Conservation (phyloP, 768 basidiomycete genomes). For the Mycena polygramma region DNA sequence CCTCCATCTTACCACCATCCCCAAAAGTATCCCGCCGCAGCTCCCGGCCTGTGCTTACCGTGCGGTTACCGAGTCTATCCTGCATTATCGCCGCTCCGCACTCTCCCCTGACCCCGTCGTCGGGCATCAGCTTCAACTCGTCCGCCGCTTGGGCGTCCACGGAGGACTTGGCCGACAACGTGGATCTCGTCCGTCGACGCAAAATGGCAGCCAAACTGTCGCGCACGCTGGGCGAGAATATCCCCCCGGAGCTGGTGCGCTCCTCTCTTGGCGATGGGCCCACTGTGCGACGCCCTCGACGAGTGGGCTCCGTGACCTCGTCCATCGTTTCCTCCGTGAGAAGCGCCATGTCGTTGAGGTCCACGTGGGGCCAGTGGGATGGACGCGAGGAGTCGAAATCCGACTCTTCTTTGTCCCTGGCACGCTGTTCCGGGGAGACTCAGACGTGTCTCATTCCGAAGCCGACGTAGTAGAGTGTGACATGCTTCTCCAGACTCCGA, state of each 20-base stretch:
- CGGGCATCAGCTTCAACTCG: constrained; percentile 4
- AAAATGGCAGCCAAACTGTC: constrained; percentile 72
- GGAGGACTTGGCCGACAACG: neutral
- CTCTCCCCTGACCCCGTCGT: neutral
- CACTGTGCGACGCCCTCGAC: neutral
- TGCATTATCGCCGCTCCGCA: neutral
- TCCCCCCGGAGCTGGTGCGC: constrained; percentile 67
- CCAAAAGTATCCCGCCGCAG: neutral
- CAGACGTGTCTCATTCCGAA: neutral
- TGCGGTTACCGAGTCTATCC: neutral
- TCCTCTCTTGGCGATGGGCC: neutral
- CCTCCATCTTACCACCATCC: neutral
- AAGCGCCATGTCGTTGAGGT: neutral
- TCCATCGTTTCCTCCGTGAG: too few species aligned
- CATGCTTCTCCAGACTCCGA: too few species aligned
- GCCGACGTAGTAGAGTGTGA: neutral
- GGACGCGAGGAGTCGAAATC: too few species aligned
- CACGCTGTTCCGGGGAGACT: neutral
- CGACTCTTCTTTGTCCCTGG: too few species aligned
- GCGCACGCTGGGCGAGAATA: constrained; percentile 69
- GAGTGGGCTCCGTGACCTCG: neutral
- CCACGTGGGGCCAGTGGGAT: too few species aligned
- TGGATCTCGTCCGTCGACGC: constrained; percentile 47
- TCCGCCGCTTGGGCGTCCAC: neutral
- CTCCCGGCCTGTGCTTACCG: neutral